Percentiles rank a stretch among this genome's conserved stretches.
These are phyloP conservation scores for Boletellus sp. DNA, from an alignment of 1,284 basidiomycete species.

Conservation along the genomic window DNA sequence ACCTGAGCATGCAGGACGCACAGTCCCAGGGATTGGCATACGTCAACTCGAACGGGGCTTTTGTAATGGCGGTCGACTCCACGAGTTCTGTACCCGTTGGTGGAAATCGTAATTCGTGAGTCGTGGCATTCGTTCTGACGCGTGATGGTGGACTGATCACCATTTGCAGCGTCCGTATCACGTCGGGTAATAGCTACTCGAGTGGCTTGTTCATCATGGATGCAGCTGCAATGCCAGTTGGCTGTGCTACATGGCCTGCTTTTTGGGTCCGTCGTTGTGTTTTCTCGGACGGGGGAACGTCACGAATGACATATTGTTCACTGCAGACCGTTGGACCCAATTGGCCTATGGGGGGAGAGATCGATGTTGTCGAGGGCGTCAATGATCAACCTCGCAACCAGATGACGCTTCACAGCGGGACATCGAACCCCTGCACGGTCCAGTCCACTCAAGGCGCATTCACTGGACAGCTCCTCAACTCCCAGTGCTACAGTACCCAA, in stretches of 20 bases:
- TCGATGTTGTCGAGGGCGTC: constrained; percentile 73
- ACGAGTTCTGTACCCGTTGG: constrained; percentile 49
- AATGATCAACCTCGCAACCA: constrained; percentile 58
- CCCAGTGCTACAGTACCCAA: constrained; percentile 40
- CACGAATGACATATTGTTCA: neutral
- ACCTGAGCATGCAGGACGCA: constrained; percentile 46
- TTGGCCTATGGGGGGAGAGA: constrained; percentile 69
- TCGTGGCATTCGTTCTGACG: constrained; percentile 12
- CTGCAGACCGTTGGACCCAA: constrained; percentile 46
- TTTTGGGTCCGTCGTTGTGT: constrained; percentile 47
- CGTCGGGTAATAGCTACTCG: constrained; percentile 59
- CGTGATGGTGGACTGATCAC: constrained; percentile 16
- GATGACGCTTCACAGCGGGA: constrained; percentile 65
- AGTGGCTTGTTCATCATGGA: constrained; percentile 82
- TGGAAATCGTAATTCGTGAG: constrained; percentile 62
- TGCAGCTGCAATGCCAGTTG: constrained; percentile 72
- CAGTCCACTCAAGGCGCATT: constrained; percentile 12
- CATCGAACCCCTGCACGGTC: constrained; percentile 21
- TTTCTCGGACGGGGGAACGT: neutral
- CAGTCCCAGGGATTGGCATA: constrained; percentile 51
- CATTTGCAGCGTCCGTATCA: constrained; percentile 63
- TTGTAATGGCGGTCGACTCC: constrained; percentile 62
- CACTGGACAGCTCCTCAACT: constrained; percentile 33
- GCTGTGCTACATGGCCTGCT: constrained; percentile 75
- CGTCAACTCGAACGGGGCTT: constrained; percentile 47